These are phyloP conservation scores for Kwoniella shandongensis DNA, from an alignment of 768 basidiomycete genomes.

Conservation along the genomic window DNA sequence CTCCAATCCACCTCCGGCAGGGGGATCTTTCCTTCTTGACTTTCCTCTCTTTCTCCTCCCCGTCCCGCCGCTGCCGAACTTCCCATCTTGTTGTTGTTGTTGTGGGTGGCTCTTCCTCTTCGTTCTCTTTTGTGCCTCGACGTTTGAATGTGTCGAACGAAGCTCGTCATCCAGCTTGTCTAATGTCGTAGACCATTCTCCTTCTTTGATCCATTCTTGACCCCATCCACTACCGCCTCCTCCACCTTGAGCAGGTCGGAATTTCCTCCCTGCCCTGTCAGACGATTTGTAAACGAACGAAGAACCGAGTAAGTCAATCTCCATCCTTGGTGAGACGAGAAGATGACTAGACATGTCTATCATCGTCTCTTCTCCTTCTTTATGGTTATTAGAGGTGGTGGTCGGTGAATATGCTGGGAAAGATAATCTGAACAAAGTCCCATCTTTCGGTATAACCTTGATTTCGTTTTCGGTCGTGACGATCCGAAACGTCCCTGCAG, in stretches of 20 bases:
- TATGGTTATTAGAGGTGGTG: not conserved
- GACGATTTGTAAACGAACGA: conserved; percentile 38
- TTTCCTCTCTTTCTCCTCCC: conserved; percentile 30
- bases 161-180: conserved; percentile 15
- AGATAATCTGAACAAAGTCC: conserved; percentile 38
- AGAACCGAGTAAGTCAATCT: conserved; percentile 42
- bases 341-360: not conserved
- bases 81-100: too few relatives aligned
- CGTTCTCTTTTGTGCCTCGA: not conserved
- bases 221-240: conserved; percentile 49
- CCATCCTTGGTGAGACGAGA: conserved; percentile 26
- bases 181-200: conserved; percentile 31
- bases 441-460: conserved; percentile 46
- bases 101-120: too few relatives aligned
- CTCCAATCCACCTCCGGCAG: conserved; percentile 32
- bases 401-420: conserved; percentile 46
- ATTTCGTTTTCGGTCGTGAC: conserved; percentile 25
- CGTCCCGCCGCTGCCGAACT: too few relatives aligned
- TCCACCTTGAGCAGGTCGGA: conserved; percentile 35
- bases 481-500: conserved; percentile 45
- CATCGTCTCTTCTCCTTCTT: conserved; percentile 1
- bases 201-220: conserved; percentile 40
- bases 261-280: conserved; percentile 51
- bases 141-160: not conserved
- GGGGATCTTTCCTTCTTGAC: conserved; percentile 44